These are phyloP conservation scores for Penicillium sclerotigenum DNA, from an alignment of 2,329 filamentous ascomycete species.

Conservation along the genomic window DNA sequence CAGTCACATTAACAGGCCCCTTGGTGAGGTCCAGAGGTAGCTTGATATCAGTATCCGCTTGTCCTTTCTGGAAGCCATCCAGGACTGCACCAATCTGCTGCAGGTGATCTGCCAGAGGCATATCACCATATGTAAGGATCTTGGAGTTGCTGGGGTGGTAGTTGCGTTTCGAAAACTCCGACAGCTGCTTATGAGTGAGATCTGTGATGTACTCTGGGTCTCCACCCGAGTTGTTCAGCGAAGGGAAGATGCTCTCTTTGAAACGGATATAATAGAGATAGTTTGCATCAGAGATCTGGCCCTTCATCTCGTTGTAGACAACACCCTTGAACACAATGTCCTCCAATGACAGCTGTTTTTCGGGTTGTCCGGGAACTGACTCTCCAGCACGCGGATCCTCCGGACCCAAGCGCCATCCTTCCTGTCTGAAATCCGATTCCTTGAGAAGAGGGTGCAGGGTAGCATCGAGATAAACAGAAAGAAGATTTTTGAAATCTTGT, in stretches of 20 bases:
- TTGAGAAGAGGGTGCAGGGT: constrained; percentile 88
- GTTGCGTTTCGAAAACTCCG: constrained; percentile 83
- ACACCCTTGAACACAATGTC: constrained; percentile 86
- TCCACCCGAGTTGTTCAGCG: constrained; percentile 93
- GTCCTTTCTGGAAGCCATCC: constrained; percentile 66
- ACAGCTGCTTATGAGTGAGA: constrained; percentile 84
- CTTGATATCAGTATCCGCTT: constrained; percentile 70
- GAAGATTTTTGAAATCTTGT: constrained; percentile 91
- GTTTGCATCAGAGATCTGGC: constrained; percentile 94
- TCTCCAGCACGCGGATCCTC: constrained; percentile 70
- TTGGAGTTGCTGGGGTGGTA: constrained; percentile 98
- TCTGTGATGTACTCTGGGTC: constrained; percentile 96
- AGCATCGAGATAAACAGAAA: constrained; percentile 95
- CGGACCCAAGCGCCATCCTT: constrained; percentile 93
- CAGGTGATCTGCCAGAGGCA: constrained; percentile 79
- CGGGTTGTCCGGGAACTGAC: constrained; percentile 43
- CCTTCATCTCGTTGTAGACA: constrained; percentile 99
- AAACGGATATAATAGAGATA: constrained; percentile 96
- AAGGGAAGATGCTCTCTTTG: constrained; percentile 89
- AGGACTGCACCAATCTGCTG: constrained; percentile 74
- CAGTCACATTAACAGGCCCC: constrained; percentile 66
- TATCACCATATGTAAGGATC: constrained; percentile 90
- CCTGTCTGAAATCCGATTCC: constrained; percentile 87
- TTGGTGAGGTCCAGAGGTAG: constrained; percentile 66
- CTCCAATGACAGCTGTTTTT: constrained; percentile 61